Conservation (phyloP, 1,284 basidiomycete species). For the Ustilago crameri region DNA sequence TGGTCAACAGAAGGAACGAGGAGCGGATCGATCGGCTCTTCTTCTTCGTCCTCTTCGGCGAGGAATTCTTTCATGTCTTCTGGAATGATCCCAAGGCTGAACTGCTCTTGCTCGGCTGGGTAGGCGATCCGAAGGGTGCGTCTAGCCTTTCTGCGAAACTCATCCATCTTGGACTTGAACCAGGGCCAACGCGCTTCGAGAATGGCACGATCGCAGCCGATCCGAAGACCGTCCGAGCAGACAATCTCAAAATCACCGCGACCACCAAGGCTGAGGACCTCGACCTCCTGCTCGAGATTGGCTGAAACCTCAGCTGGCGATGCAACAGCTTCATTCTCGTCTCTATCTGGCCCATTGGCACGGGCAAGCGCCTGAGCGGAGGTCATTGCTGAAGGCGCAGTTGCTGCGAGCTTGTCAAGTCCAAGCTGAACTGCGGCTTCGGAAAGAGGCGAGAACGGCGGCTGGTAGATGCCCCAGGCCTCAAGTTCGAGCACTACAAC, state of each 20-base stretch:
- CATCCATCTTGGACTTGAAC: conserved; percentile 78
- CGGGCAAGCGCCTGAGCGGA: conserved; percentile 26
- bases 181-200: conserved; percentile 91
- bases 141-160: conserved; percentile 51
- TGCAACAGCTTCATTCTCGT: neutral
- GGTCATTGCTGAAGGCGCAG: conserved; percentile 38
- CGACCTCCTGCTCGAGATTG: conserved; percentile 10
- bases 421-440: conserved; percentile 52
- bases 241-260: conserved; percentile 84
- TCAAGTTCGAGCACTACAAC: conserved; percentile 62
- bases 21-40: conserved; percentile 34
- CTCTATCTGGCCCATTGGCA: neutral
- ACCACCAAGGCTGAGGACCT: conserved; percentile 39
- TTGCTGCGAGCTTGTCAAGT: conserved; percentile 53
- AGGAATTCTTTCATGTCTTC: conserved; percentile 47
- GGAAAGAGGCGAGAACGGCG: conserved; percentile 45
- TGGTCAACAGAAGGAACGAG: conserved; percentile 9
- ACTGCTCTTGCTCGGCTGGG: conserved; percentile 23
- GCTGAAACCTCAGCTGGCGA: neutral
- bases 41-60: conserved; percentile 42
- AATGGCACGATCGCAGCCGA: conserved; percentile 82
- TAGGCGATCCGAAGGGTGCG: conserved; percentile 36
- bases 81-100: conserved; percentile 35
- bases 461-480: conserved; percentile 62
- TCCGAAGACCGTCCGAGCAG: conserved; percentile 85